A percentile compares a stretch with the other conserved stretches of the same genome.
These are phyloP conservation scores for Mucor sp. DNA, from an alignment of 371 early-diverging fungal species.

Conservation along the genomic window DNA sequence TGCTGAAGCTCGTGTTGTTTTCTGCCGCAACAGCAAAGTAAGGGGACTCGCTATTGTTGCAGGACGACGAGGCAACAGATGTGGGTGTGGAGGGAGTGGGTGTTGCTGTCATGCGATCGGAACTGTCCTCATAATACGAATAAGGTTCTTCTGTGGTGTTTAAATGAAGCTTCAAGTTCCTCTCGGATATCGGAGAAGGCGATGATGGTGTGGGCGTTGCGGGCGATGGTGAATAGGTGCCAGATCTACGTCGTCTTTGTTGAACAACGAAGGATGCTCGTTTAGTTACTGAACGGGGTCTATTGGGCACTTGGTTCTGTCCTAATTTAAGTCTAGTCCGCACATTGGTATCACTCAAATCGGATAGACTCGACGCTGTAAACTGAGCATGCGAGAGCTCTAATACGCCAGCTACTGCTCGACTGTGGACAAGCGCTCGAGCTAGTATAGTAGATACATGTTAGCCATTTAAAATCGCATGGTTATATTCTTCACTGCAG, in stretches of 20 bases:
- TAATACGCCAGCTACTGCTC: conserved; percentile 61
- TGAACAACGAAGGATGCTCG: conserved; percentile 11
- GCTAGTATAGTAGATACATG: conserved; percentile 34
- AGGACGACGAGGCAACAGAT: conserved; percentile 16
- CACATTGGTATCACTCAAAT: conserved; percentile 43
- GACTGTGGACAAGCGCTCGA: conserved; percentile 72
- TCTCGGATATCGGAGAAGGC: conserved; percentile 28
- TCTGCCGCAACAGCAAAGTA: neutral
- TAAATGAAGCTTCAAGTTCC: conserved; percentile 14
- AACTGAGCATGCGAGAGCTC: conserved; percentile 57
- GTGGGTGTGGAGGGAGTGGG: conserved; percentile 23
- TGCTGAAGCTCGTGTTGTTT: neutral
- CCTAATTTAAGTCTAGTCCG: conserved; percentile 40
- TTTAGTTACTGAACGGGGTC: conserved; percentile 40
- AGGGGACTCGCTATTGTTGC: neutral
- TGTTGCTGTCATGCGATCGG: conserved; percentile 13
- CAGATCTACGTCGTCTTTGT: conserved; percentile 30
- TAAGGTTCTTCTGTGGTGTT: conserved; percentile 14
- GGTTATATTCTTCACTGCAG: neutral
- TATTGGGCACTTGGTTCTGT: conserved; percentile 40
- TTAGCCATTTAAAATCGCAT: neutral
- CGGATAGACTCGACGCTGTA: conserved; percentile 47
- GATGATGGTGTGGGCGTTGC: conserved; percentile 25
- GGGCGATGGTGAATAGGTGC: conserved; percentile 26
- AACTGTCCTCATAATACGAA: neutral